These are phyloP conservation scores for Pestalotiopsis sp. DNA, from an alignment of 2,329 filamentous ascomycete species.

Conservation along the genomic window DNA sequence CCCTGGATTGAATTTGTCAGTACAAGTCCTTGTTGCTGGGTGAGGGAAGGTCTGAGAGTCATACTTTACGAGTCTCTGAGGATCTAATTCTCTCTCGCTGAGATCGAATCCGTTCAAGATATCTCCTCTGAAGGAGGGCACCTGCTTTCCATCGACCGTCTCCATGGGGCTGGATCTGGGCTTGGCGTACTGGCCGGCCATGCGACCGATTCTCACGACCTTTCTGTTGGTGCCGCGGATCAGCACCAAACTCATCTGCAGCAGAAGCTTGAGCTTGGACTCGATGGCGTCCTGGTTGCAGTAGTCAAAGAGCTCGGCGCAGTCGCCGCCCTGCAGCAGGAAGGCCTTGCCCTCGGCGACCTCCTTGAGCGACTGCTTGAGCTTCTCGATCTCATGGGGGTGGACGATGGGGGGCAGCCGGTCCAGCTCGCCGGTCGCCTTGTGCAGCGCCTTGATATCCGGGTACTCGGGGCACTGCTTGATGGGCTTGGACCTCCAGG, in stretches of 20 bases:
- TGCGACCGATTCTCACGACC: slow-evolving; percentile 91
- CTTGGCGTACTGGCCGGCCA: slow-evolving; percentile 98
- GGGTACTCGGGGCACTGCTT: slow-evolving; percentile 76
- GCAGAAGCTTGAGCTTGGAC: slow-evolving; percentile 91
- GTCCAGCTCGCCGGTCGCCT: slow-evolving; percentile 65
- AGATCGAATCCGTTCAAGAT: slow-evolving; percentile 88
- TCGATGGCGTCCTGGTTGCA: slow-evolving; percentile 89
- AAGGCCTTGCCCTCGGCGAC: slow-evolving; percentile 92
- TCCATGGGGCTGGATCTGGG: slow-evolving; percentile 89
- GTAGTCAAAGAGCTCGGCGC: slow-evolving; percentile 96
- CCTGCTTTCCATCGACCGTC: slow-evolving; percentile 74
- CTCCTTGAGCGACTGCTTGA: slow-evolving; percentile 79
- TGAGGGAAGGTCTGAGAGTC: slow-evolving; percentile 22
- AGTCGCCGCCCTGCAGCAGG: slow-evolving; percentile 93
- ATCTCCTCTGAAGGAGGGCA: slow-evolving; percentile 91
- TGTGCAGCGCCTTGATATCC: slow-evolving; percentile 60
- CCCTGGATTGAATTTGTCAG: slow-evolving; percentile 47
- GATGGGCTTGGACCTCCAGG: slow-evolving; percentile 79
- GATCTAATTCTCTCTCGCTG: slow-evolving; percentile 79
- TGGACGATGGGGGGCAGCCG: slow-evolving; percentile 79
- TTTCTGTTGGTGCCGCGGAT: slow-evolving; percentile 84
- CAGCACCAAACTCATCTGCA: slow-evolving; percentile 96
- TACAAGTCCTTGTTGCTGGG: slow-evolving; percentile 14
- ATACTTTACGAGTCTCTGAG: slow-evolving; percentile 75
- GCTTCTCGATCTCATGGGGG: slow-evolving; percentile 75